These are phyloP conservation scores for Eimeria acervulina DNA, from an alignment of 169 alveolate genomes.

Conservation along the genomic window DNA sequence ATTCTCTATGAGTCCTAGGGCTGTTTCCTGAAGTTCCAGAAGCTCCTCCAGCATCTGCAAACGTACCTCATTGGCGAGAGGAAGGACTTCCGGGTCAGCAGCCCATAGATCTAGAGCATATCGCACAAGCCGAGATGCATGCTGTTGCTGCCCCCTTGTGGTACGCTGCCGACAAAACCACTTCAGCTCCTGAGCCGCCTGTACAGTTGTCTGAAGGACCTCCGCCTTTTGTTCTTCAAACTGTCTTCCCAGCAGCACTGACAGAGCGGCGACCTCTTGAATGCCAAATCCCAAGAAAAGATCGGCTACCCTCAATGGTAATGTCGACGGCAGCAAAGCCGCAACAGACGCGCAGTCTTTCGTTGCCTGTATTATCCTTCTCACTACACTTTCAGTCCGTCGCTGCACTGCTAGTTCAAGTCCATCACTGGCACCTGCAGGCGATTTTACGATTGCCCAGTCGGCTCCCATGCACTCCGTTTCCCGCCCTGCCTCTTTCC, in stretches of 20 bases:
- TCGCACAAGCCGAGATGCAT: not conserved
- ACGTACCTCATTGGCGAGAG: not conserved
- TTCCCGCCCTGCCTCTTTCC: not conserved
- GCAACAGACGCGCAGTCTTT: not conserved
- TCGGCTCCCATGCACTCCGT: not conserved
- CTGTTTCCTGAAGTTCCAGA: constrained; percentile 25
- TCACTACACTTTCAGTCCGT: not conserved
- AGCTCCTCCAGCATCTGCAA: not conserved
- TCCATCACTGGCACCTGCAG: not conserved
- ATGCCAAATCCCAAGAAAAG: not conserved
- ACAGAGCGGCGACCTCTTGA: constrained; percentile 23
- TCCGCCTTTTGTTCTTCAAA: not conserved
- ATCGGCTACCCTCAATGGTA: not conserved
- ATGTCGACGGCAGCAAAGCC: not conserved
- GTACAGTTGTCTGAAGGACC: not conserved
- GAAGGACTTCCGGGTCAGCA: not conserved
- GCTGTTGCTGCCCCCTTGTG: not conserved
- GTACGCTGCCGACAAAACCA: not conserved
- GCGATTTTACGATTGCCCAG: not conserved
- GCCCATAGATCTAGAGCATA: not conserved
- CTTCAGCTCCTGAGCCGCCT: not conserved
- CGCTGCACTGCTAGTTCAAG: not conserved
- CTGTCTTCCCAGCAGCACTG: not conserved
- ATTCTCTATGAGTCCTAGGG: not conserved
- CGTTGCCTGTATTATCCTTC: not conserved